Base-by-base conservation (phyloP, 257 asterid genomes). In the Ophiorrhiza pumila region DNA sequence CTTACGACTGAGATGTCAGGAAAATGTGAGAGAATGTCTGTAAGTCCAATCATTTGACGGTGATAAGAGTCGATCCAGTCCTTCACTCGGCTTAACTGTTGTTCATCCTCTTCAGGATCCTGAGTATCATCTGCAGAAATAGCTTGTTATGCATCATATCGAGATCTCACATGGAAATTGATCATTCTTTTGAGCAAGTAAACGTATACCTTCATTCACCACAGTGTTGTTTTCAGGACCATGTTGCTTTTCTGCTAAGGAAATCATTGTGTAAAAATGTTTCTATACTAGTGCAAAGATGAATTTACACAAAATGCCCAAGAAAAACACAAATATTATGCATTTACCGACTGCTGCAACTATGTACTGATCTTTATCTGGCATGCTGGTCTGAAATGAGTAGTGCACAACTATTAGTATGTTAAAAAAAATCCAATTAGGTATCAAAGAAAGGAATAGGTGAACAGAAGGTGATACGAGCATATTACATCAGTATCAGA, bases 1-100 rank as follows among this genome's bases (percentile, higher is more conserved):
- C 85, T 82, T 86, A 93, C 96, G 85, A 79, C 87, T 29, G 99
- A 90, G 80, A 91, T 85, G 79, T 90, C 96, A 20, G 96, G 91
- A 80, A 94, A 94, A 76, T 80, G 85, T 74, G 96, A 84, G 83
- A 94, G 87, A 78, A 86, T 82, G 57, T 87, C 91, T 29, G 88
- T 86, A 72, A 91, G 83, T 65, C 87, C 91, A 78, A 94, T 73
- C 18, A 81, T 86, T 65, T 82, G 89, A 64, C 86, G 93, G 81
- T 91, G 97, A 79, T 87, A 74, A 27, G 91, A 72, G 74, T 72
- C 78, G 77, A 94, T 84, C 99, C 99, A 91, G 49, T 90, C 93
- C 90, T 84, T 91, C 17, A 94, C 77, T 69, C 93, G 84, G 58
- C 75, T 85, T 60, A 84, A 55, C 59, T 90, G 98, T 65, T 85